These are phyloP conservation scores for Austropuccinia psidii DNA, from an alignment of 1,284 basidiomycete genomes.

Conservation along the genomic window DNA sequence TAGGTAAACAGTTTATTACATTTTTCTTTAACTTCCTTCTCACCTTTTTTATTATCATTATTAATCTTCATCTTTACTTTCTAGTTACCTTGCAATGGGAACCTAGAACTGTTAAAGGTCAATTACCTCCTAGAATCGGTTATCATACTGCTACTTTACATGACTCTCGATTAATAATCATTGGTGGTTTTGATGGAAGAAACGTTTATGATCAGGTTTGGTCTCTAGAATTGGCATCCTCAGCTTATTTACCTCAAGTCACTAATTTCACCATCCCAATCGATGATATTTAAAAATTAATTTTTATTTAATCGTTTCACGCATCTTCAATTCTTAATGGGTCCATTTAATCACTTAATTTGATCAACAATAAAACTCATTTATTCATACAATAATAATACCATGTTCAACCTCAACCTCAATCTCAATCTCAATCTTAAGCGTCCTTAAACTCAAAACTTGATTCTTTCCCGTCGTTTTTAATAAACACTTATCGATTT, in stretches of 20 bases:
- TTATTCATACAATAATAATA: neutral
- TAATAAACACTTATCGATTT: too few species aligned
- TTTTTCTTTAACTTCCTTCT: neutral
- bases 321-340: too few species aligned
- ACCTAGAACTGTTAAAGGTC: constrained; percentile 27
- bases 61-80: neutral
- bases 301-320: too few species aligned
- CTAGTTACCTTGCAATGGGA: constrained; percentile 40
- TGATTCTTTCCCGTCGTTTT: too few species aligned
- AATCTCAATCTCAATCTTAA: neutral
- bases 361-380: too few species aligned
- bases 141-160: constrained; percentile 39
- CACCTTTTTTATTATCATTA: neutral
- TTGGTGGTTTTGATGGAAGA: constrained; percentile 39
- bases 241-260: constrained; percentile 39
- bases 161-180: constrained; percentile 39
- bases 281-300: too few species aligned
- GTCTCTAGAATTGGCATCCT: constrained; percentile 38
- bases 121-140: constrained; percentile 36
- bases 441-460: neutral
- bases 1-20: constrained; percentile 20
- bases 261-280: constrained; percentile 38
- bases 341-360: too few species aligned
- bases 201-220: constrained; percentile 38
- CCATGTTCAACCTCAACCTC: neutral